These are phyloP conservation scores for Phyllosticta citrichinensis DNA, from an alignment of 2,329 filamentous ascomycete species.

Conservation along the genomic window DNA sequence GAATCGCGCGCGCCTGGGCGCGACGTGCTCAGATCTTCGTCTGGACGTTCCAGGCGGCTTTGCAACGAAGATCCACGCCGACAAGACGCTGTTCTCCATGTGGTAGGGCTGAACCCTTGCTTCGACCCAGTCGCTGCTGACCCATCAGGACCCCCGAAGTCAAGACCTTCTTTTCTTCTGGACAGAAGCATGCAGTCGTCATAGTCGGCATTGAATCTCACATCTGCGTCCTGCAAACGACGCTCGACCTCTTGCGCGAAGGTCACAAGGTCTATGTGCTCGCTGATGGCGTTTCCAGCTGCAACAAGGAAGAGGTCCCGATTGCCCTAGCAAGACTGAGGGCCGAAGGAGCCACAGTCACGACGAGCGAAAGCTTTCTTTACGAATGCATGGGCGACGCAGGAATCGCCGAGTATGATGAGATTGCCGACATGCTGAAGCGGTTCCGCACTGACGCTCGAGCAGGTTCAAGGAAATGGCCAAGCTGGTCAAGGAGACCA, in stretches of 20 bases:
- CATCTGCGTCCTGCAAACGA: slow-evolving; percentile 90
- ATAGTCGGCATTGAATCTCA: slow-evolving; percentile 89
- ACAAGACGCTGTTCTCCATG: slow-evolving; percentile 93
- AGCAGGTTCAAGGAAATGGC: slow-evolving; percentile 59
- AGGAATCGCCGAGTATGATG: slow-evolving; percentile 43
- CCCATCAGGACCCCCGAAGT: slow-evolving; percentile 12
- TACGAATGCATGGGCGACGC: slow-evolving; percentile 89
- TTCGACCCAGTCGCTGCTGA: slow-evolving; percentile 21
- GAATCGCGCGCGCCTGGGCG: slow-evolving; percentile 65
- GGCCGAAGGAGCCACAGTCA: slow-evolving; percentile 66
- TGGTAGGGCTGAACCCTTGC: neutral
- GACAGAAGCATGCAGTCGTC: slow-evolving; percentile 50
- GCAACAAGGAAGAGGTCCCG: slow-evolving; percentile 70
- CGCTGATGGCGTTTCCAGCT: slow-evolving; percentile 81
- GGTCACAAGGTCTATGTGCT: slow-evolving; percentile 80
- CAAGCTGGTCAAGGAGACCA: slow-evolving; percentile 67
- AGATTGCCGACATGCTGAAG: neutral
- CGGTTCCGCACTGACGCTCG: neutral
- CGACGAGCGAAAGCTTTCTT: slow-evolving; percentile 78
- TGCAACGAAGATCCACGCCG: slow-evolving; percentile 49
- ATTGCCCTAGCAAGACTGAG: slow-evolving; percentile 69
- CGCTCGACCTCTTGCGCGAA: slow-evolving; percentile 63
- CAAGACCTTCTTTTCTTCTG: slow-evolving; percentile 11
- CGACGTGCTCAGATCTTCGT: slow-evolving; percentile 64
- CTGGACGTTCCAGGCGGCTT: slow-evolving; percentile 41